Conservation (phyloP, 2,329 filamentous ascomycete species). For the Fusarium torulosum region DNA sequence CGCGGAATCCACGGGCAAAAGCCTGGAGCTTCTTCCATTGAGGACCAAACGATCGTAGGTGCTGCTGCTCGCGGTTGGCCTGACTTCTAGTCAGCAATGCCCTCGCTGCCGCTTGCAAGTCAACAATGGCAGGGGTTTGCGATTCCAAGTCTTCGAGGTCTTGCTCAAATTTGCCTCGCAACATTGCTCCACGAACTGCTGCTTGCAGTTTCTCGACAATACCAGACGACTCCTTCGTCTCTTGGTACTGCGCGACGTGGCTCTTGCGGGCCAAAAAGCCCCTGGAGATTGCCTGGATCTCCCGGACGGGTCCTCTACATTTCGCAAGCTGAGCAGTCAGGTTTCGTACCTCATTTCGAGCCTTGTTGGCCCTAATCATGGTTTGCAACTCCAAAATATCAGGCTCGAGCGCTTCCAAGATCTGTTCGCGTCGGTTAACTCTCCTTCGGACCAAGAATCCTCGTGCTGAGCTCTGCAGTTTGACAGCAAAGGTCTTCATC, state of each 20-base stretch:
- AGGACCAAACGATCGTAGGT: slow-evolving; percentile 63
- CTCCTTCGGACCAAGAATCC: slow-evolving; percentile 79
- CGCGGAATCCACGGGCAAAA: slow-evolving; percentile 60
- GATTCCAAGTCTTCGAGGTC: slow-evolving; percentile 66
- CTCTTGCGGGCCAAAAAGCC: slow-evolving; percentile 74
- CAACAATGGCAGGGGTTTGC: slow-evolving; percentile 63
- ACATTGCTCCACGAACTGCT: slow-evolving; percentile 74
- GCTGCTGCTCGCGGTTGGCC: slow-evolving; percentile 63
- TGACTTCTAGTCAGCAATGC: slow-evolving; percentile 70
- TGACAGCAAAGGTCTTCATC: slow-evolving; percentile 84
- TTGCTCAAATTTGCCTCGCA: slow-evolving; percentile 67
- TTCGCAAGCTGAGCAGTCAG: slow-evolving; percentile 70
- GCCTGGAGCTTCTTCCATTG: slow-evolving; percentile 62
- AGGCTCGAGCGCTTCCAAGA: slow-evolving; percentile 77
- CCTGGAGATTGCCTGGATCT: slow-evolving; percentile 74
- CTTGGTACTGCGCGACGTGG: slow-evolving; percentile 66
- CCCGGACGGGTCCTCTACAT: slow-evolving; percentile 72
- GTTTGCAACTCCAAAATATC: slow-evolving; percentile 86
- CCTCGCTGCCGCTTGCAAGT: slow-evolving; percentile 75
- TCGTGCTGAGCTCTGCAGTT: slow-evolving; percentile 82
- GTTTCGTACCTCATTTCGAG: slow-evolving; percentile 68
- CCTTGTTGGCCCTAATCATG: slow-evolving; percentile 77
- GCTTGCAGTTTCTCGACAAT: slow-evolving; percentile 73
- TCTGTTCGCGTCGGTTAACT: slow-evolving; percentile 71
- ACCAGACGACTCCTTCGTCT: slow-evolving; percentile 64